Conservation (phyloP, 2,329 filamentous ascomycete species). For the Paraphaeosphaeria sporulosa region DNA sequence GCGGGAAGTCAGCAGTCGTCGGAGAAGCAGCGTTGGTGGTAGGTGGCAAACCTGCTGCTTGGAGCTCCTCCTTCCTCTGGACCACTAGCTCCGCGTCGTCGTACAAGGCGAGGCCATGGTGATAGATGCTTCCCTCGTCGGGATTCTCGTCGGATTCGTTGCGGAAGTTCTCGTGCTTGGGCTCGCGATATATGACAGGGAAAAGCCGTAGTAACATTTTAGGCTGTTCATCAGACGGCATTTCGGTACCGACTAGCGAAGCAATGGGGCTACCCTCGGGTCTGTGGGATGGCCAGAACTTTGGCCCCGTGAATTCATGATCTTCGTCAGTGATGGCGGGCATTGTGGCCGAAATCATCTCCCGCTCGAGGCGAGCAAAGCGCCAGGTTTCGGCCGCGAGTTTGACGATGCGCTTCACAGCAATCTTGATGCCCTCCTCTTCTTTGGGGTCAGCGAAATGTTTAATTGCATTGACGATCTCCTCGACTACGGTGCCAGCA, state of each 20-base stretch:
- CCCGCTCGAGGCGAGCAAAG: constrained; percentile 64
- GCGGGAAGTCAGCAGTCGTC: constrained; percentile 50
- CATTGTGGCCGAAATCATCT: constrained; percentile 62
- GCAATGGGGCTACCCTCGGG: constrained; percentile 42
- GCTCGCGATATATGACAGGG: constrained; percentile 61
- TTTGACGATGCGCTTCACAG: constrained; percentile 64
- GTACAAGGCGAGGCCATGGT: constrained; percentile 59
- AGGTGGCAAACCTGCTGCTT: constrained; percentile 49
- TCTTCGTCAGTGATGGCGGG: constrained; percentile 48
- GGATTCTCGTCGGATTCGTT: constrained; percentile 45
- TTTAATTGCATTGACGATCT: constrained; percentile 63
- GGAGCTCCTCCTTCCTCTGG: constrained; percentile 44
- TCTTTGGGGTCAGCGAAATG: constrained; percentile 61
- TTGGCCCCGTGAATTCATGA: constrained; percentile 39
- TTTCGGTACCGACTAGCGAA: constrained; percentile 34
- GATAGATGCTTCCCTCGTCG: constrained; percentile 59
- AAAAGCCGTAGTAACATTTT: constrained; percentile 60
- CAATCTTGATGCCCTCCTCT: constrained; percentile 59
- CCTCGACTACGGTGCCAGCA: constrained; percentile 63
- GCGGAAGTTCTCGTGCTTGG: constrained; percentile 55
- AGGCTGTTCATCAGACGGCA: constrained; percentile 41
- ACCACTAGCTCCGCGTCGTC: constrained; percentile 52
- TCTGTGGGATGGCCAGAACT: constrained; percentile 46
- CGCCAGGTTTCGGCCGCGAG: constrained; percentile 66
- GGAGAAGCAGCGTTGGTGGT: constrained; percentile 41